Percentiles rank a stretch among this genome's conserved stretches.
Conservation (phyloP, 129 eudicot species). For the Glebionis coronaria region DNA sequence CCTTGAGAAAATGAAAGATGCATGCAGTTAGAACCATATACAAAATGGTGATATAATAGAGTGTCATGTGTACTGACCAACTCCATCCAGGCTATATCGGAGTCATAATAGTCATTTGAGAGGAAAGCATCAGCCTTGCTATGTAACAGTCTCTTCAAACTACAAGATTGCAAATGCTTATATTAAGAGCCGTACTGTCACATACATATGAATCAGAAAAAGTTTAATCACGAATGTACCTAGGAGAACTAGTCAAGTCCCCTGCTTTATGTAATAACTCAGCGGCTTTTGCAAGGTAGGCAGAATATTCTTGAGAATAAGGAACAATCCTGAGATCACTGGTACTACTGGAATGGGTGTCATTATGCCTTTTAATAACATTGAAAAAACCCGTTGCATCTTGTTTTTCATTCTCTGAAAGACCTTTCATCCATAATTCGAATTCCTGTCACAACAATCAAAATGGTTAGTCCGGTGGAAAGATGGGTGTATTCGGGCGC, state of each 20-base stretch:
- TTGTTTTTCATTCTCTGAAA: constrained; percentile 45
- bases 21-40: constrained; percentile 15
- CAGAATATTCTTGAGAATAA: constrained; percentile 59
- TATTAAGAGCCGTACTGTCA: not conserved
- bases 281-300: constrained; percentile 61
- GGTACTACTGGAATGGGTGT: constrained; percentile 27
- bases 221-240: constrained; percentile 36
- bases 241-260: constrained; percentile 62
- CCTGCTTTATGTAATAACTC: constrained; percentile 77
- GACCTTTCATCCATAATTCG: constrained; percentile 66
- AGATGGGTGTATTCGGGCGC: not conserved
- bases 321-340: constrained; percentile 64
- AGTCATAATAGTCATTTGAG: constrained; percentile 89
- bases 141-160: constrained; percentile 82
- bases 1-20: constrained; percentile 38
- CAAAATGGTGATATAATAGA: not conserved
- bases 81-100: constrained; percentile 98
- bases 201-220: not conserved
- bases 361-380: constrained; percentile 72
- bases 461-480: not conserved
- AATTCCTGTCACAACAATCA: constrained; percentile 53
- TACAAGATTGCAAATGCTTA: constrained; percentile 31
- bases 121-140: constrained; percentile 88
- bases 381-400: constrained; percentile 76
- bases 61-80: constrained; percentile 53